These are phyloP conservation scores for Suillus ampliporus DNA, from an alignment of 768 basidiomycete genomes.

Conservation along the genomic window DNA sequence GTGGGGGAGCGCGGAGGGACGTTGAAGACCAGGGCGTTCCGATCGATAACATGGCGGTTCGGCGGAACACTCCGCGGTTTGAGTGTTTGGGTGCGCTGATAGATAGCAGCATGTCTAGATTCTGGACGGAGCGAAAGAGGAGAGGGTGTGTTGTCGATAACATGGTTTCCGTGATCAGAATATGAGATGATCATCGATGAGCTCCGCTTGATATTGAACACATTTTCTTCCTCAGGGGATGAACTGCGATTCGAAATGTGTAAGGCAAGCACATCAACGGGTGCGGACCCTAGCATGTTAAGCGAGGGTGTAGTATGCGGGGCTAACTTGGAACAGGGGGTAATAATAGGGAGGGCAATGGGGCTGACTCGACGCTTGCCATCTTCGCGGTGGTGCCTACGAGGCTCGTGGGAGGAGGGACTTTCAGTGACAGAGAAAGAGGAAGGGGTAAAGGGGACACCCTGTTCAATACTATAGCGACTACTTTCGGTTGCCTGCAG, in stretches of 20 bases:
- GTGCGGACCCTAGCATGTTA: neutral
- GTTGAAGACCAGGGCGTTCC: neutral
- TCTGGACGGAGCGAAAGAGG: neutral
- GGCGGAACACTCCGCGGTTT: neutral
- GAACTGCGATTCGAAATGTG: neutral
- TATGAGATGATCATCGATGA: constrained; percentile 15
- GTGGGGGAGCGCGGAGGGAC: constrained; percentile 17
- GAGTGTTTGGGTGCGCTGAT: neutral
- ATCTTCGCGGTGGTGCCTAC: neutral
- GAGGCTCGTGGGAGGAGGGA: neutral
- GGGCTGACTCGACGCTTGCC: neutral
- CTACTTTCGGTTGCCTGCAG: constrained; percentile 18
- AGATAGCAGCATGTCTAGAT: neutral
- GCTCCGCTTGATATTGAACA: constrained; percentile 1
- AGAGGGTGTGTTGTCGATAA: neutral
- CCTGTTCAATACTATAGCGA: constrained; percentile 21
- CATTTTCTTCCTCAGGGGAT: neutral
- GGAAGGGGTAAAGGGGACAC: neutral
- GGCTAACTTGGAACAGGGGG: neutral
- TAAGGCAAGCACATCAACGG: neutral
- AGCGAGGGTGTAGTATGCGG: neutral
- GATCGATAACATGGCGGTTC: neutral
- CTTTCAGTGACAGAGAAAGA: neutral
- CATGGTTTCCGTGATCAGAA: neutral
- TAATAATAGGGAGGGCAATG: neutral